These are phyloP conservation scores for Pseudopithomyces maydicus DNA, from an alignment of 2,329 filamentous ascomycete genomes.

Conservation along the genomic window DNA sequence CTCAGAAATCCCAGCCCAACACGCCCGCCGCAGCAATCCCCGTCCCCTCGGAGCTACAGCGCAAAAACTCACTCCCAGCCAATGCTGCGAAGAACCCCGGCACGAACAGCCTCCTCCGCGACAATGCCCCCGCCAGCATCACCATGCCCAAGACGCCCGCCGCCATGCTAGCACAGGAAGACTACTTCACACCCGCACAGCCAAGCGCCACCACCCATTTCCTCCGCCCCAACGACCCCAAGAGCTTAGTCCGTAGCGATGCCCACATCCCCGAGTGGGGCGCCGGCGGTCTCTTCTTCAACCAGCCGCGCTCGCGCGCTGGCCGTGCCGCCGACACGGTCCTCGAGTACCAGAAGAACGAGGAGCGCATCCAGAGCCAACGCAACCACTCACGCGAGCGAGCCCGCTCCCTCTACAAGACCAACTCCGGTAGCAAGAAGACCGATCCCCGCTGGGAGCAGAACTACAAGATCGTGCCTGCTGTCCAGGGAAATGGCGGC, in stretches of 20 bases:
- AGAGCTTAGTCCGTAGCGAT: slow-evolving; percentile 71
- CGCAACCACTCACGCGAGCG: slow-evolving; percentile 28
- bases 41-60: slow-evolving; percentile 46
- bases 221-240: slow-evolving; percentile 52
- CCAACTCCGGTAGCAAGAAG: slow-evolving; percentile 39
- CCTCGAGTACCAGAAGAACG: slow-evolving; percentile 61
- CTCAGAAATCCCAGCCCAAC: slow-evolving; percentile 19
- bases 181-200: slow-evolving; percentile 52
- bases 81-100: slow-evolving; percentile 27
- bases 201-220: slow-evolving; percentile 59
- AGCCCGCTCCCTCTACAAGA: slow-evolving; percentile 16
- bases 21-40: slow-evolving; percentile 27
- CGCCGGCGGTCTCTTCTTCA: slow-evolving; percentile 61
- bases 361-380: slow-evolving; percentile 46
- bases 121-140: slow-evolving; percentile 28
- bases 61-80: slow-evolving; percentile 52
- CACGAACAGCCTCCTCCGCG: slow-evolving; percentile 48
- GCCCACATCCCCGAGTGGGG: slow-evolving; percentile 80
- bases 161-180: slow-evolving; percentile 44
- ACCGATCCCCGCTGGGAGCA: slow-evolving; percentile 64
- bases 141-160: slow-evolving; percentile 48
- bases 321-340: slow-evolving; percentile 76
- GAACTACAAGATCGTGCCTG: slow-evolving; percentile 80
- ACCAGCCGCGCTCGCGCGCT: slow-evolving; percentile 79
- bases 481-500: slow-evolving; percentile 91